Evolutionary conservation across 1,284 basidiomycete genomes (phyloP), one percentile per base, ranked within the genome.

Genomic region (Heterobasidion occidentale): DNA sequence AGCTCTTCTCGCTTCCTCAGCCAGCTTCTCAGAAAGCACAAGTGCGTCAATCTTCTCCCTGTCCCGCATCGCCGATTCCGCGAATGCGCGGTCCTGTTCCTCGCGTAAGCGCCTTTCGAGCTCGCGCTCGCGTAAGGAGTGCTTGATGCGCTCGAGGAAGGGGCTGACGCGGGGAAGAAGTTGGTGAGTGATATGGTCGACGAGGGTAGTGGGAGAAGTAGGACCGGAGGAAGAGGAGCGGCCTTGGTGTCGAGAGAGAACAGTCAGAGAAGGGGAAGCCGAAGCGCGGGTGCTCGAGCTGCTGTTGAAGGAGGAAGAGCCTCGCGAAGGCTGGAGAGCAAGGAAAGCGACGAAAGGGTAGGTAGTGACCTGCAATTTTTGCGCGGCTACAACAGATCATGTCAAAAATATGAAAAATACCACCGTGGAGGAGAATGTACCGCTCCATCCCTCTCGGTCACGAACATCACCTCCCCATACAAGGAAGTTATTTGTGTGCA

Each of bases 311-410:
- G 60, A 58, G 34, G 56, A 12, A 53, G 57, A 56, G 1, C 64
- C 63, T 42, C 85, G 77, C 7, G 79, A 79, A 0, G 94, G 88
- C 64, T 97, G 91, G 38, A 96, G 79, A 0, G 92, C 88, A 51
- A 96, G 73, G 68, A 98, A 98, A 0, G 92, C 90, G 51, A 98
- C 78, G 60, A 94, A 95, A 0, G 95, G 95, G 64, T 90, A 97
- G 0, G 93, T 94, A 2, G 93, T 96, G 1, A 87, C 86, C 63
- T 92, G 86, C 0, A 97, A 75, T 62, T 94, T 94, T 64, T 91
- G 85, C 1, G 91, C 76, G 7, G 92, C 94, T 92, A 65, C 35
- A 44, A 35, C 50, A 36, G 17, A 11, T 55, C 46, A 54, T 15
- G 11, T 54, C 52, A 54, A 45, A 20, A 50, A n/a, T 44, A 36